These are phyloP conservation scores for Xylariomycetidae sp. DNA, from an alignment of 2,329 filamentous ascomycete species.

Conservation along the genomic window DNA sequence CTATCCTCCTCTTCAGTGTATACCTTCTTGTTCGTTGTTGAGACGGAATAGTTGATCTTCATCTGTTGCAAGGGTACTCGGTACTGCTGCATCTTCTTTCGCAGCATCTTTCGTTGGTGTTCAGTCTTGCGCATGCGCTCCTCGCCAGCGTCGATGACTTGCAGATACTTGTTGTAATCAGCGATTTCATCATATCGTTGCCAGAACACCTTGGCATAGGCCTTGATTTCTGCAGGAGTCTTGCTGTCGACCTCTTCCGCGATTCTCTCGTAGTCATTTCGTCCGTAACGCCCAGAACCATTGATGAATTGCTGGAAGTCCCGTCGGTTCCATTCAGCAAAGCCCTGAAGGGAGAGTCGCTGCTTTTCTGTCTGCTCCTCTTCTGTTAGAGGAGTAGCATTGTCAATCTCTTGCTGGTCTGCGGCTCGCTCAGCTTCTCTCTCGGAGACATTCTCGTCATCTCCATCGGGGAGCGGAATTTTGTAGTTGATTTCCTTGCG, in stretches of 20 bases:
- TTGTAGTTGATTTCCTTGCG: constrained; percentile 97
- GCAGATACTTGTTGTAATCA: constrained; percentile 85
- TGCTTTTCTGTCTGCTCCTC: constrained; percentile 87
- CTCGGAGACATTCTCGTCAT: constrained; percentile 80
- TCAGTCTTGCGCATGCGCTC: constrained; percentile 84
- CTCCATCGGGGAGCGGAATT: constrained; percentile 80
- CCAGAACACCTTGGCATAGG: constrained; percentile 95
- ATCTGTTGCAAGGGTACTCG: constrained; percentile 96
- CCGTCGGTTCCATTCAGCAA: constrained; percentile 90
- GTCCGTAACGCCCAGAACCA: constrained; percentile 87
- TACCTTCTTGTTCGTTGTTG: constrained; percentile 99
- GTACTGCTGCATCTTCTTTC: constrained; percentile 94
- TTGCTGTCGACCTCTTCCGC: constrained; percentile 90
- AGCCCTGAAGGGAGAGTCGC: constrained; percentile 75
- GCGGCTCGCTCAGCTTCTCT: constrained; percentile 82
- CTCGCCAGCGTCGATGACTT: constrained; percentile 87
- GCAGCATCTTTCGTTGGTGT: constrained; percentile 86
- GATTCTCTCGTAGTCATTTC: constrained; percentile 79
- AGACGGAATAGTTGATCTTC: constrained; percentile 98
- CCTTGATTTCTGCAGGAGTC: constrained; percentile 75
- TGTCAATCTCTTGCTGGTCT: constrained; percentile 90
- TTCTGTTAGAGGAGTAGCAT: constrained; percentile 81
- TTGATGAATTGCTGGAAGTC: constrained; percentile 99
- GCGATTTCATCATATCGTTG: constrained; percentile 85
- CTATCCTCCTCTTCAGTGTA: constrained; percentile 98